A percentile compares a stretch with the other conserved stretches of the same genome.
phyloP scores from a whole-genome alignment of 2,329 filamentous ascomycete species.

The Trichoderma aggressivum region DNA sequence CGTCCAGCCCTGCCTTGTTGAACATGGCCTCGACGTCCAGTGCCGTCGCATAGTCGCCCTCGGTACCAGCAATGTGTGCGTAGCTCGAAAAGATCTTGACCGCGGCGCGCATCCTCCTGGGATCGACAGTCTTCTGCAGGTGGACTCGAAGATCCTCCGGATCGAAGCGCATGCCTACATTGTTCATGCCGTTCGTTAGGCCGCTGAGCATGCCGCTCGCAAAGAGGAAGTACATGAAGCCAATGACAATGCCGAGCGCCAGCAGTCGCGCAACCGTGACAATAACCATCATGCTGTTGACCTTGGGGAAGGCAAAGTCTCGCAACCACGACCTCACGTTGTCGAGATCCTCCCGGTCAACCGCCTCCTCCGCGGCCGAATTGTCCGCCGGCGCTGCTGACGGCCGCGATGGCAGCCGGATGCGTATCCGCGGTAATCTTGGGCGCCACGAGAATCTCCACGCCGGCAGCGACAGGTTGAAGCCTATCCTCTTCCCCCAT shows the following conservation, averaged over 20 bases:
- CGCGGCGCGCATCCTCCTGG: conserved; percentile 65
- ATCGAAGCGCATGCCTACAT: conserved; percentile 69
- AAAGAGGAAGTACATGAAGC: conserved; percentile 80
- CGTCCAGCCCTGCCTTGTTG: conserved; percentile 66
- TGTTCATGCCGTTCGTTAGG: conserved; percentile 55
- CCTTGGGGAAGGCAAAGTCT: conserved; percentile 33
- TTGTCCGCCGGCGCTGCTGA: conserved; percentile 24
- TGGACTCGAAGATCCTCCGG: conserved; percentile 76
- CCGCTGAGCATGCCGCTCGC: conserved; percentile 76
- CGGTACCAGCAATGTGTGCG: conserved; percentile 89
- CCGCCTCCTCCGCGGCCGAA: conserved; percentile 18
- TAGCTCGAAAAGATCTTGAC: conserved; percentile 76
- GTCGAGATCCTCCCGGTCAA: conserved; percentile 24
- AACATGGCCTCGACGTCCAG: conserved; percentile 82
- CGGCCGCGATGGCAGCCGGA: conserved; percentile 44
- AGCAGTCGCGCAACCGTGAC: conserved; percentile 70
- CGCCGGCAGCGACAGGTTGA: conserved; percentile 49
- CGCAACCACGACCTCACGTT: conserved; percentile 27
- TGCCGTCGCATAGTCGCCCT: conserved; percentile 83
- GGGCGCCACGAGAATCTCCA: conserved; percentile 57
- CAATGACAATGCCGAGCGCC: conserved; percentile 70
- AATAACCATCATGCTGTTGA: conserved; percentile 44
- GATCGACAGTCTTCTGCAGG: conserved; percentile 70
- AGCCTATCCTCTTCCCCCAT: conserved; percentile 56
- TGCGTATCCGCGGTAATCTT: conserved; percentile 50